These are phyloP conservation scores for Hydnomerulius pinastri DNA, from an alignment of 768 basidiomycete species.

Conservation along the genomic window DNA sequence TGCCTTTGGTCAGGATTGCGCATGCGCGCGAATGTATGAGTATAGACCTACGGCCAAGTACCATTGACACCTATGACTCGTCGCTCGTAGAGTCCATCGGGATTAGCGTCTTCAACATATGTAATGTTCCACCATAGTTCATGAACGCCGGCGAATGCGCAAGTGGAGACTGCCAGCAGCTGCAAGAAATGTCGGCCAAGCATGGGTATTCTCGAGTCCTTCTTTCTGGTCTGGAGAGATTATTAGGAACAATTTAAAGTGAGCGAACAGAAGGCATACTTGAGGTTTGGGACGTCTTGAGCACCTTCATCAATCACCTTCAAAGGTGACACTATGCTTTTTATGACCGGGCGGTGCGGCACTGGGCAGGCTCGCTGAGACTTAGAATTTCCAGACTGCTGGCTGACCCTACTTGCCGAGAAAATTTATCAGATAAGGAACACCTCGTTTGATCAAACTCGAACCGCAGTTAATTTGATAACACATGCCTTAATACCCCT, in stretches of 20 bases:
- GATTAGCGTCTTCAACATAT: slow-evolving; percentile 76
- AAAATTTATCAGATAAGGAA: slow-evolving; percentile 12
- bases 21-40: neutral
- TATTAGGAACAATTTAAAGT: neutral
- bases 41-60: slow-evolving; percentile 82
- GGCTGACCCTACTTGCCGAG: neutral
- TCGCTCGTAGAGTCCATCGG: slow-evolving; percentile 78
- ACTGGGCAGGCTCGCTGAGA: too few relatives aligned
- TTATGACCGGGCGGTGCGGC: too few relatives aligned
- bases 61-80: slow-evolving; percentile 86
- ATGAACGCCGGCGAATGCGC: slow-evolving; percentile 61
- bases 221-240: neutral
- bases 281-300: too few relatives aligned
- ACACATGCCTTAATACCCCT: too few relatives aligned
- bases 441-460: neutral
- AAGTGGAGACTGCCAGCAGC: slow-evolving; percentile 27
- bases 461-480: neutral
- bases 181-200: slow-evolving; percentile 1
- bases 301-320: neutral
- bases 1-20: neutral
- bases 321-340: neutral
- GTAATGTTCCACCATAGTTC: slow-evolving; percentile 93
- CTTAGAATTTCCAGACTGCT: neutral
- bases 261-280: neutral
- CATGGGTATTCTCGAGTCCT: slow-evolving; percentile 1